Evolutionary conservation across 169 alveolate genomes (phyloP).

Genomic region (Cryptosporidium meleagridis): DNA sequence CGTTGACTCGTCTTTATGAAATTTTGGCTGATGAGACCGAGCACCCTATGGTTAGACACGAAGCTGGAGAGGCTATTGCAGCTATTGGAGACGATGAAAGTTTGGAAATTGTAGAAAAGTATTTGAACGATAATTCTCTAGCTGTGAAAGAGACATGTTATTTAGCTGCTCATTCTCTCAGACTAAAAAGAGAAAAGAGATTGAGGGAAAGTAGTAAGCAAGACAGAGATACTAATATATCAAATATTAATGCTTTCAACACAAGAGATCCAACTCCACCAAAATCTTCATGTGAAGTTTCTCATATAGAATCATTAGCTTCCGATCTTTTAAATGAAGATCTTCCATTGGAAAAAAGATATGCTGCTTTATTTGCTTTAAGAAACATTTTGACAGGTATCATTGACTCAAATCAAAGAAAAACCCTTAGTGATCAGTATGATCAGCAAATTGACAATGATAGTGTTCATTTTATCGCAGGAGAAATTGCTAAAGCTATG

Average conservation of each 20-base stretch:
- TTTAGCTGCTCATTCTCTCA: slow-evolving; percentile 65
- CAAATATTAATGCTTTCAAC: slow-evolving; percentile 76
- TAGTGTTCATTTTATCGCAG: slow-evolving; percentile 10
- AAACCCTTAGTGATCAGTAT: slow-evolving; percentile 58
- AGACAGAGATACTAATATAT: slow-evolving; percentile 51
- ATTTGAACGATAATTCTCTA: slow-evolving; percentile 79
- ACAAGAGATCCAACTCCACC: slow-evolving; percentile 79
- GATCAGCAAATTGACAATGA: background rate
- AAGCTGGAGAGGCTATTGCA: slow-evolving; percentile 83
- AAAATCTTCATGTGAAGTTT: slow-evolving; percentile 26
- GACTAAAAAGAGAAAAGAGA: slow-evolving; percentile 74
- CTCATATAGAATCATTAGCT: slow-evolving; percentile 37
- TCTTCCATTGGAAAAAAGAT: slow-evolving; percentile 75
- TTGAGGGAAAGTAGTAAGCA: slow-evolving; percentile 59
- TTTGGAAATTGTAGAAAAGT: slow-evolving; percentile 87
- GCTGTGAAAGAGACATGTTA: slow-evolving; percentile 79
- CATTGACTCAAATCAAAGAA: slow-evolving; percentile 15
- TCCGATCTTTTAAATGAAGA: slow-evolving; percentile 66
- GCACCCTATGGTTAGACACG: slow-evolving; percentile 91
- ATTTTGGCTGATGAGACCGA: slow-evolving; percentile 84
- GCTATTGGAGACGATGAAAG: slow-evolving; percentile 80
- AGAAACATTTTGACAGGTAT: slow-evolving; percentile 78
- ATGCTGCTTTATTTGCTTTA: slow-evolving; percentile 83
- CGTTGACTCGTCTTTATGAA: slow-evolving; percentile 78
- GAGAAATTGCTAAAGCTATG: slow-evolving; percentile 85